Evolutionary conservation across 1,284 basidiomycete genomes (phyloP), one percentile per base, ranked within the genome.

Genomic region (Pterulicium gracile): DNA sequence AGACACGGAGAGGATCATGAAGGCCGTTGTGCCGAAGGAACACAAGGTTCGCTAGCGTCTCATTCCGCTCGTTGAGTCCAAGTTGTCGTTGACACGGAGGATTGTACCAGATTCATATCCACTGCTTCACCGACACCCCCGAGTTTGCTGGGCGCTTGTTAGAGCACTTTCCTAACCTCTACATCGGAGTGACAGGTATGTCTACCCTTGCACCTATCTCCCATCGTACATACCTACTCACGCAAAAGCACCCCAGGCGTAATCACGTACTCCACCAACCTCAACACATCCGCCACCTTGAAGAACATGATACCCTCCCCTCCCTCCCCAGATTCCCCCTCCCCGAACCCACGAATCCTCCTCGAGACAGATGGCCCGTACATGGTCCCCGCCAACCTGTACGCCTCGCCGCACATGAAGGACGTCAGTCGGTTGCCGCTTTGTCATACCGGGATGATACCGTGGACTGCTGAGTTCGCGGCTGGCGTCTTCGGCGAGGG

Each of bases 331-430:
- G 36, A 44, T 34, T 41, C 55, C 35, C 52, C 49, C 49, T n/a
- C n/a, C n/a, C 46, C 34, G 27, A 35, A 51, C 53, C 49, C 54
- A 49, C 77, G 82, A 40, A 79, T 88, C 52, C 61, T 90, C 0
- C 68, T 89, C 2, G 88, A 90, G 61, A 89, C 88, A 0, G 87
- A 90, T 52, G 86, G 85, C 0, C 87, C 88, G 0, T 90, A 74
- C 64, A 90, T 90, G 87, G 70, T 81, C 0, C 88, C 87, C 0
- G 67, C 75, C 0, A 89, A 85, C 51, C 59, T 90, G 21, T 86
- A 87, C 56, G 59, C 61, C 5, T 67, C 78, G 0, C 60, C 81
- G 0, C 66, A 71, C 2, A 56, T 81, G 42, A 79, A 73, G 52
- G 77, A 77, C 21, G n/a, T 24, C 4, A 55, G 32, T 27, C 73